A percentile compares a stretch with the other conserved stretches of the same genome.
Evolutionary conservation across 148 eudicot genomes (phyloP).

Genomic region (Rhododendron mucronatum): DNA sequence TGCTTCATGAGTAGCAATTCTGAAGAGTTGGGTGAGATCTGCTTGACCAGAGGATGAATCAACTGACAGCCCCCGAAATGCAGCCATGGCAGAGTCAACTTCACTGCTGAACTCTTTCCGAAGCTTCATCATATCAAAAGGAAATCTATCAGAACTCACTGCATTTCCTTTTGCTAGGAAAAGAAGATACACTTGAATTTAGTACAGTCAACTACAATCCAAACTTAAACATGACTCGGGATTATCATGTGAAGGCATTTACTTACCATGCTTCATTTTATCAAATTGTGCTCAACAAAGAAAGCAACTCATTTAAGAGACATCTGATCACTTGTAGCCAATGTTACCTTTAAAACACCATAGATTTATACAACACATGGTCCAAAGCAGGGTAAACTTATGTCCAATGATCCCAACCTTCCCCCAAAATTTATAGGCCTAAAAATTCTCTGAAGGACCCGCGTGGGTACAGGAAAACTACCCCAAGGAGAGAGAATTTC

Average conservation of each 20-base stretch:
- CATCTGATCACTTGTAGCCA: background rate
- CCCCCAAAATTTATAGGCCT: background rate
- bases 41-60: conserved; percentile 53
- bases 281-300: background rate
- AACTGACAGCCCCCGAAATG: conserved; percentile 45
- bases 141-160: conserved; percentile 6
- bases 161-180: background rate
- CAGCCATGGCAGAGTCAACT: conserved; percentile 52
- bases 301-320: background rate
- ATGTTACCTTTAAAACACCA: background rate
- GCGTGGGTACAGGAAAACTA: background rate
- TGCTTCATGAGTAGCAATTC: conserved; percentile 84
- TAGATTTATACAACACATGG: background rate
- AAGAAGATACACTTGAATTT: background rate
- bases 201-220: background rate
- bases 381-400: background rate
- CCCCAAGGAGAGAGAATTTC: background rate
- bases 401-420: background rate
- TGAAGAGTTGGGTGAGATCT: conserved; percentile 82
- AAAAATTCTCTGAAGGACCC: background rate
- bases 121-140: conserved; percentile 37
- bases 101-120: conserved; percentile 73
- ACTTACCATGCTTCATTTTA: background rate
- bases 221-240: background rate
- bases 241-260: background rate